These are phyloP conservation scores for Wickerhamiella kurtzmanii DNA, from an alignment of 805 yeast genomes.

Conservation along the genomic window DNA sequence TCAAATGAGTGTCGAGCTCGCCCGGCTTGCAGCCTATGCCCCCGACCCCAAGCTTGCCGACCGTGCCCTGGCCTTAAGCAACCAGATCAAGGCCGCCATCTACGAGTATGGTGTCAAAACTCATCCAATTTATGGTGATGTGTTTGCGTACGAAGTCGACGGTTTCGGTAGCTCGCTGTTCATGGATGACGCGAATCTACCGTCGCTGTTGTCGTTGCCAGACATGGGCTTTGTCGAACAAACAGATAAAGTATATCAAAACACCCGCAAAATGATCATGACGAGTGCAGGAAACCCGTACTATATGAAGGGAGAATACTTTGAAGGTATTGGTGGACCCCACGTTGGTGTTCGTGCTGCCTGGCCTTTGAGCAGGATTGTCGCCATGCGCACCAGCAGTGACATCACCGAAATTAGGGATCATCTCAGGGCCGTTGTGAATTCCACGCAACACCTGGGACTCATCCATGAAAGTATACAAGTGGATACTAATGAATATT, in stretches of 20 bases:
- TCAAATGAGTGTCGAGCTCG: slow-evolving; percentile 52
- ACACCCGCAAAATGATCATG: slow-evolving; percentile 65
- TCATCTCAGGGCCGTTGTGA: slow-evolving; percentile 38
- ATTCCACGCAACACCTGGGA: slow-evolving; percentile 60
- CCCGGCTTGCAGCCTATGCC: slow-evolving; percentile 23
- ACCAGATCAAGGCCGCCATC: slow-evolving; percentile 40
- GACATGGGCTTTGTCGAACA: slow-evolving; percentile 50
- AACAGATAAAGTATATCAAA: slow-evolving; percentile 51
- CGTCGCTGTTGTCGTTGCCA: slow-evolving; percentile 71
- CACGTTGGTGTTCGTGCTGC: slow-evolving; percentile 70
- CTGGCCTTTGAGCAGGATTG: slow-evolving; percentile 83
- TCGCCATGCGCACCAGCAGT: slow-evolving; percentile 60
- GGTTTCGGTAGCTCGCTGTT: slow-evolving; percentile 61
- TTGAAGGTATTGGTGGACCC: slow-evolving; percentile 82
- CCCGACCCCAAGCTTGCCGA: slow-evolving; percentile 18
- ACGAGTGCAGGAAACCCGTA: slow-evolving; percentile 66
- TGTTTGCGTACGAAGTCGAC: slow-evolving; percentile 79
- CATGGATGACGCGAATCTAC: slow-evolving; percentile 89
- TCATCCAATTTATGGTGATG: slow-evolving; percentile 59
- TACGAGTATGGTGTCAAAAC: slow-evolving; percentile 49
- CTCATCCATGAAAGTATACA: slow-evolving; percentile 72
- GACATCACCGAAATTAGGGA: slow-evolving; percentile 53
- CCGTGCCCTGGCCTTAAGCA: slow-evolving; percentile 25
- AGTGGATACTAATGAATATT: slow-evolving; percentile 45
- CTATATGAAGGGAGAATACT: slow-evolving; percentile 44